Evolutionary conservation across 352 stramenopile genomes (phyloP).

Genomic region (Pythium periplocum): DNA sequence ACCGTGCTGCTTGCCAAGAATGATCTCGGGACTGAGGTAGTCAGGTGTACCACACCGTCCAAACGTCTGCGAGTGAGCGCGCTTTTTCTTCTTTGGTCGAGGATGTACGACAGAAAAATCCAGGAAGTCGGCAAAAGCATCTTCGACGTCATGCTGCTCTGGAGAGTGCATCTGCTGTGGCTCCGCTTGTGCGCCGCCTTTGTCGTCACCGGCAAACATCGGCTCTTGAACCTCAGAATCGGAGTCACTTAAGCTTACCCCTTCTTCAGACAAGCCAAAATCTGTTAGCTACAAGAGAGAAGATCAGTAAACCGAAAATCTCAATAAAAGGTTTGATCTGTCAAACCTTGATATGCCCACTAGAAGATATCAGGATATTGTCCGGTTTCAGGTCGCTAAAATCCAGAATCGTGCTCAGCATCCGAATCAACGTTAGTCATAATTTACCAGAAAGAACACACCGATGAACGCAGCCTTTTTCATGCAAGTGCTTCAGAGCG

Average conservation of each 20-base stretch:
- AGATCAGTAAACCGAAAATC: not conserved
- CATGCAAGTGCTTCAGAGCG: conserved; percentile 82
- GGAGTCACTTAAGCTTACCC: conserved; percentile 42
- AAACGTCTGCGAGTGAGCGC: conserved; percentile 44
- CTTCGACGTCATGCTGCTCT: conserved; percentile 18
- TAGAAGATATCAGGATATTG: conserved; percentile 87
- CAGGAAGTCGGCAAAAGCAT: conserved; percentile 12
- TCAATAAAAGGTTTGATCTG: not conserved
- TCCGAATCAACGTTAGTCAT: not conserved
- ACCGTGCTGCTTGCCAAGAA: conserved; percentile 60
- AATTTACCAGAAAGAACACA: conserved; percentile 11
- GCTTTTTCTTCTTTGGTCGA: conserved; percentile 33
- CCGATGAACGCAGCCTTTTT: conserved; percentile 81
- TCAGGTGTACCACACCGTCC: conserved; percentile 82
- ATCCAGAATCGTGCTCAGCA: not conserved
- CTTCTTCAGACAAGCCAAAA: conserved; percentile 83
- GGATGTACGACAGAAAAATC: conserved; percentile 12
- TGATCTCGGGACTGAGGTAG: conserved; percentile 88
- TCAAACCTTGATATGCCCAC: conserved; percentile 79
- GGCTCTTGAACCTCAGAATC: conserved; percentile 21
- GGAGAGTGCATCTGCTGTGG: conserved; percentile 7
- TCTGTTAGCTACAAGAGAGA: conserved; percentile 57
- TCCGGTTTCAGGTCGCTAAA: conserved; percentile 85
- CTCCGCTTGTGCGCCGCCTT: conserved; percentile 5
- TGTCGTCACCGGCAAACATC: conserved; percentile 14